Percentiles rank a stretch among this genome's conserved stretches.
Conservation (phyloP, 345 rosid species). For the Populus davidiana region DNA sequence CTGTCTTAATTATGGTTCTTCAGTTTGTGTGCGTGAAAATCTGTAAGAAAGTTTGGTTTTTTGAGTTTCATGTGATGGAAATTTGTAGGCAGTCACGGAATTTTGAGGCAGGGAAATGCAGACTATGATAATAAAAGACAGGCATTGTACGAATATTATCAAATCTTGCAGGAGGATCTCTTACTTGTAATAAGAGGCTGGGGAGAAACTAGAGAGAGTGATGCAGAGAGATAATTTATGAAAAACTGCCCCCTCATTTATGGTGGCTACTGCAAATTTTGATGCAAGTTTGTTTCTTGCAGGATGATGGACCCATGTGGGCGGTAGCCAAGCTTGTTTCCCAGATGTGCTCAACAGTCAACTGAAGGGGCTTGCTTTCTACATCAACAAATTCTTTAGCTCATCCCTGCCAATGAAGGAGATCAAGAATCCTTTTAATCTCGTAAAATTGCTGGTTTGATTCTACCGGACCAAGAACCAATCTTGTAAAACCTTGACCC, state of each 20-base stretch:
- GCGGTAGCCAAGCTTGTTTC: slow-evolving; percentile 62
- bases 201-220: neutral
- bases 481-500: too few species aligned
- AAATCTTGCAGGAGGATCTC: slow-evolving; percentile 2
- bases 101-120: slow-evolving; percentile 71
- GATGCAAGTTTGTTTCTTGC: slow-evolving; percentile 7
- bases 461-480: too few species aligned
- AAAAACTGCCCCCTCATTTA: neutral
- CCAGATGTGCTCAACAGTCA: slow-evolving; percentile 46
- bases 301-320: slow-evolving; percentile 74
- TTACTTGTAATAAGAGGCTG: neutral
- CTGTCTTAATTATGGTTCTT: neutral
- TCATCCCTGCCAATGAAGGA: neutral
- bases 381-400: neutral
- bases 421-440: too few species aligned
- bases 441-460: too few species aligned
- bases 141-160: slow-evolving; percentile 62
- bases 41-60: neutral
- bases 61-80: neutral
- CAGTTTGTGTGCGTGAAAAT: neutral
- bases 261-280: neutral
- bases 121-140: slow-evolving; percentile 72
- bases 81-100: slow-evolving; percentile 68
- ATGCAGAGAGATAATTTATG: neutral
- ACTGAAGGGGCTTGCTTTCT: slow-evolving; percentile 27